A percentile compares a stretch with the other conserved stretches of the same genome.
phyloP scores from a whole-genome alignment of 257 asterid genomes.

The Hygrophila difformis region DNA sequence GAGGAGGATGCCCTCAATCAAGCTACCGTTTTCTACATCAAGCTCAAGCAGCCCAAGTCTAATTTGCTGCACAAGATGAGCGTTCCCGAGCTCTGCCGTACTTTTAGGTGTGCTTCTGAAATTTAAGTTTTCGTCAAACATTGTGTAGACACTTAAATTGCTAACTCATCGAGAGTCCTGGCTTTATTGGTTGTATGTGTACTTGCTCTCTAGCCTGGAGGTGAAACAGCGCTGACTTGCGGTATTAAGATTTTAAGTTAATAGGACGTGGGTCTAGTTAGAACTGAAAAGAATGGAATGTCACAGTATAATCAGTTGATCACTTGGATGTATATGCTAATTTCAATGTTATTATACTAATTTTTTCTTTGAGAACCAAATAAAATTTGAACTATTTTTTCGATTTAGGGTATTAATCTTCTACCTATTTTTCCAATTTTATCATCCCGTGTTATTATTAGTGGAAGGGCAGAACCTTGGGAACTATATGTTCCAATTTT shows the following conservation, averaged over 20 bases:
- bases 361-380: too few species aligned
- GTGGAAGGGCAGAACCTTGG: too few species aligned
- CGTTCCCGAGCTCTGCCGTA: conserved; percentile 98
- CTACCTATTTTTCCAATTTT: too few species aligned
- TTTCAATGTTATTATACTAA: conserved; percentile 3
- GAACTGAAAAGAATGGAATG: neutral
- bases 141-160: neutral
- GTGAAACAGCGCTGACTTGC: neutral
- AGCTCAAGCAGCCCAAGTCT: conserved; percentile 72
- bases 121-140: neutral
- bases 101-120: conserved; percentile 54
- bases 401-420: too few species aligned
- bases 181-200: conserved; percentile 4
- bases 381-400: too few species aligned
- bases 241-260: neutral
- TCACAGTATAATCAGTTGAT: neutral
- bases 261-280: neutral
- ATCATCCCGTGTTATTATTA: too few species aligned
- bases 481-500: too few species aligned
- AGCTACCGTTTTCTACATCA: conserved; percentile 70
- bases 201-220: conserved; percentile 8
- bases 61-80: conserved; percentile 87
- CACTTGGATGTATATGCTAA: neutral
- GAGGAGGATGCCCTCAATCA: conserved; percentile 55
- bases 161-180: conserved; percentile 3